Base-by-base conservation (phyloP, 2,329 filamentous ascomycete species). In the Cercospora citrullina region DNA sequence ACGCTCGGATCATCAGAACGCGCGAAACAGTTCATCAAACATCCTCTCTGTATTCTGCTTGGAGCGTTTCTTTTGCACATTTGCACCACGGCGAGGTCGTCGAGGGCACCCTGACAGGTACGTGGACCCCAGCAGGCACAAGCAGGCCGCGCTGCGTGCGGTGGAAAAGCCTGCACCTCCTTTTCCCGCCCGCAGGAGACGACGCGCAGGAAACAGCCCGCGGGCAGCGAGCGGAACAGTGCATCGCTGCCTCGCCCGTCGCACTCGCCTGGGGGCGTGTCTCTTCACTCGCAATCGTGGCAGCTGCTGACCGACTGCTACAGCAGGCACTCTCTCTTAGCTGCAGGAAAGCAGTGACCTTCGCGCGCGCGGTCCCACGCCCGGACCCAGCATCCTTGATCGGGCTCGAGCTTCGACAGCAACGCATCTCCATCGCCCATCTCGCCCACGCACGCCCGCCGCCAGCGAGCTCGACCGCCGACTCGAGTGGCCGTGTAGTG, bases 381-480 rank as follows among this genome's bases (percentile, higher is more conserved):
- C 51, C 33, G 62, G 48, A 55, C 48, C 51, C 31, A 53, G 62
- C 67, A 72, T 64, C 68, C 65, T 65, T 60, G 53, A 63, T 60
- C 53, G 65, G 65, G 65, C 61, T 61, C 45, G 55, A 65, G 62
- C 66, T 58, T 58, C 65, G 60, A 61, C 66, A 33, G 45, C 62
- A 61, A 58, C 42, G 48, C 63, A 33, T 26, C 62, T 60, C 66
- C 70, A 65, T 61, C 68, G n/a, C 63, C 70, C 70, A 67, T 61
- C 60, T 53, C 36, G 30, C 28, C 55, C 67, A 59, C 55, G 55
- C 59, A 55, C 62, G 60, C 60, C 62, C 62, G 60, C 60, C 62
- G 67, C 9, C 21, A 30, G 42, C 42, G 60, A 36, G 23, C 36
- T 53, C 62, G 62, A 64, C 30, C 48, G 64, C 45, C 65, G 58